These are phyloP conservation scores for Mortierella sp. DNA, from an alignment of 371 early-diverging fungal species.

Conservation along the genomic window DNA sequence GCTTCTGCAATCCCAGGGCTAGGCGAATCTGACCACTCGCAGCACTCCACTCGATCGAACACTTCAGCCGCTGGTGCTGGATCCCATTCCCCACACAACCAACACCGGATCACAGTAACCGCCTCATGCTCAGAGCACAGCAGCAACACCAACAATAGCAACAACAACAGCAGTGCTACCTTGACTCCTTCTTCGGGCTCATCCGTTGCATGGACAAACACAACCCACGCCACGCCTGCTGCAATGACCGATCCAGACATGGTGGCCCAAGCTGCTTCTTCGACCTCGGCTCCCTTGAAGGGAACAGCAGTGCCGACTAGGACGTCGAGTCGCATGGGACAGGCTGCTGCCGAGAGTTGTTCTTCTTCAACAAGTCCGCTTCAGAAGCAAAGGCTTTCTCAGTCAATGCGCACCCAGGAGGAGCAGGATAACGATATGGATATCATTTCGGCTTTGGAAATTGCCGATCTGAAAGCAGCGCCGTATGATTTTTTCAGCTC, in stretches of 20 bases:
- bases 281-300: not conserved
- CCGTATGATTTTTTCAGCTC: constrained; percentile 34
- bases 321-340: constrained; percentile 11
- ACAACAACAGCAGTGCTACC: constrained; percentile 10
- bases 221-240: constrained; percentile 7
- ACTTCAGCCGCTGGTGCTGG: not conserved
- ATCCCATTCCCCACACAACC: not conserved
- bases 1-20: not conserved
- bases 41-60: not conserved
- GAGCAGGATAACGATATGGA: constrained; percentile 45
- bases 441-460: constrained; percentile 41
- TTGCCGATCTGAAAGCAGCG: constrained; percentile 28
- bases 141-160: constrained; percentile 8
- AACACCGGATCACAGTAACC: not conserved
- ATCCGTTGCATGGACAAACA: constrained; percentile 22
- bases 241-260: constrained; percentile 28
- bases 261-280: constrained; percentile 24
- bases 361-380: not conserved
- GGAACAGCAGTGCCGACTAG: not conserved
- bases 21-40: not conserved
- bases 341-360: constrained; percentile 5
- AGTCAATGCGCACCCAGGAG: constrained; percentile 22
- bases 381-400: constrained; percentile 17
- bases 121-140: constrained; percentile 1
- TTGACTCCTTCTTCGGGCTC: constrained; percentile 30